Evolutionary conservation across 2,329 filamentous ascomycete genomes (phyloP).

Genomic region (Metarhizium brunneum): DNA sequence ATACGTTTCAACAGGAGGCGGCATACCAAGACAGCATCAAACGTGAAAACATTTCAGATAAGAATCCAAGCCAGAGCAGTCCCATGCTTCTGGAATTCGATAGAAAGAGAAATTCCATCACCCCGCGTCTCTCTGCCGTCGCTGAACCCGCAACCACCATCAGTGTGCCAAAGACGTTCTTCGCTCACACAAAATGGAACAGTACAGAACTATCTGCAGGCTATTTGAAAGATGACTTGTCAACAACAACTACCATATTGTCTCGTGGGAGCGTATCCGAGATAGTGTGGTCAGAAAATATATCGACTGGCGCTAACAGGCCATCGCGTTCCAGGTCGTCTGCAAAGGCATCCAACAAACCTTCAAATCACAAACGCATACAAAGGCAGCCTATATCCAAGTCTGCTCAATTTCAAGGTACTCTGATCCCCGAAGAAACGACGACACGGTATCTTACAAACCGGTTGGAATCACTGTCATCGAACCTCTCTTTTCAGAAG

Average conservation of each 20-base stretch:
- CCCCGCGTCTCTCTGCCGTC: conserved; percentile 12
- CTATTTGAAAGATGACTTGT: not conserved
- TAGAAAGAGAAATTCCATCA: conserved; percentile 14
- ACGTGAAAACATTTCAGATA: not conserved
- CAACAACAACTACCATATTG: conserved; percentile 18
- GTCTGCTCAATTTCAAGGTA: not conserved
- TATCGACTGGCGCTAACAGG: not conserved
- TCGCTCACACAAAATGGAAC: conserved; percentile 11
- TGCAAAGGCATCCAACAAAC: not conserved
- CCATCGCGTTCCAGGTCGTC: not conserved
- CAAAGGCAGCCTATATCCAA: not conserved
- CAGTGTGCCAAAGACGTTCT: conserved; percentile 21
- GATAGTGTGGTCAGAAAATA: conserved; percentile 18
- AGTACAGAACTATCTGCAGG: not conserved
- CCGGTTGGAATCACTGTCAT: not conserved
- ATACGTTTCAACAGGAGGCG: conserved; percentile 1
- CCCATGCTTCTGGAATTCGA: conserved; percentile 11
- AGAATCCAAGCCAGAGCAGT: not conserved
- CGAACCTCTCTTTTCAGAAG: not conserved
- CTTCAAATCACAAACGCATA: not conserved
- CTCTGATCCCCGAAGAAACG: not conserved
- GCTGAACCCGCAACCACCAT: conserved; percentile 25
- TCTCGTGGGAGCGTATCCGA: conserved; percentile 20
- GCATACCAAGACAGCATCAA: not conserved
- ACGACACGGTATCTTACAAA: not conserved